phyloP scores from a whole-genome alignment of 768 basidiomycete genomes.

The Exsudoporus frostii region DNA sequence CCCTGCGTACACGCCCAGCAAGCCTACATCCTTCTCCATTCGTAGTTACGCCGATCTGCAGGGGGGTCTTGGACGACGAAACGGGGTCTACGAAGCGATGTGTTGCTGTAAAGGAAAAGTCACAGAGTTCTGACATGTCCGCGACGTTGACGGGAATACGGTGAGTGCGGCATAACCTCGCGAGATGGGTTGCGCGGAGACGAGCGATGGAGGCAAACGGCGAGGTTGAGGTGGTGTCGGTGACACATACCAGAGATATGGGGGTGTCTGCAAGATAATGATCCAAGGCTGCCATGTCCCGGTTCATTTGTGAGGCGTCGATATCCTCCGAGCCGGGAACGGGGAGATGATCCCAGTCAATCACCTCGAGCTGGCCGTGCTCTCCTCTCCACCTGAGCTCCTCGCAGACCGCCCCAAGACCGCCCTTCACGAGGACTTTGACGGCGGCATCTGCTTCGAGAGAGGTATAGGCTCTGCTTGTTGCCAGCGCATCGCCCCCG shows the following conservation, averaged over 20 bases:
- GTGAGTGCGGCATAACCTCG: slow-evolving; percentile 48
- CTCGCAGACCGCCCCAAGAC: slow-evolving; percentile 51
- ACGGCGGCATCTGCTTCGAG: slow-evolving; percentile 79
- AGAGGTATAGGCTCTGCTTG: slow-evolving; percentile 76
- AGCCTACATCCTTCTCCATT: slow-evolving; percentile 91
- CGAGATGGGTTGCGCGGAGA: slow-evolving; percentile 57
- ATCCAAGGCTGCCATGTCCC: slow-evolving; percentile 47
- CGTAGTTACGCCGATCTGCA: slow-evolving; percentile 84
- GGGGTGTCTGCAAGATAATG: slow-evolving; percentile 37
- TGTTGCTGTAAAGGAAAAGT: slow-evolving; percentile 83
- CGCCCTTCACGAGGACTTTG: slow-evolving; percentile 56
- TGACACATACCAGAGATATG: slow-evolving; percentile 68
- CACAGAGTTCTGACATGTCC: slow-evolving; percentile 82
- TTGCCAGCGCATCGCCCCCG: slow-evolving; percentile 77
- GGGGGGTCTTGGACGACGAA: slow-evolving; percentile 43
- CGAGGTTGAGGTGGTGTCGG: slow-evolving; percentile 63
- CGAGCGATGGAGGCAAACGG: slow-evolving; percentile 33
- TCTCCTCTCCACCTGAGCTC: slow-evolving; percentile 67
- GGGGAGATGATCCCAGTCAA: slow-evolving; percentile 52
- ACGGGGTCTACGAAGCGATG: slow-evolving; percentile 69
- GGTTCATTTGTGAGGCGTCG: slow-evolving; percentile 14
- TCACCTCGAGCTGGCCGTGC: slow-evolving; percentile 51
- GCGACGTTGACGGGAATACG: slow-evolving; percentile 82
- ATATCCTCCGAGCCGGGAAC: slow-evolving; percentile 7
- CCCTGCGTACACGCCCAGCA: slow-evolving; percentile 72